phyloP scores from a whole-genome alignment of 148 eudicot species.

The Limonium bicolor region DNA sequence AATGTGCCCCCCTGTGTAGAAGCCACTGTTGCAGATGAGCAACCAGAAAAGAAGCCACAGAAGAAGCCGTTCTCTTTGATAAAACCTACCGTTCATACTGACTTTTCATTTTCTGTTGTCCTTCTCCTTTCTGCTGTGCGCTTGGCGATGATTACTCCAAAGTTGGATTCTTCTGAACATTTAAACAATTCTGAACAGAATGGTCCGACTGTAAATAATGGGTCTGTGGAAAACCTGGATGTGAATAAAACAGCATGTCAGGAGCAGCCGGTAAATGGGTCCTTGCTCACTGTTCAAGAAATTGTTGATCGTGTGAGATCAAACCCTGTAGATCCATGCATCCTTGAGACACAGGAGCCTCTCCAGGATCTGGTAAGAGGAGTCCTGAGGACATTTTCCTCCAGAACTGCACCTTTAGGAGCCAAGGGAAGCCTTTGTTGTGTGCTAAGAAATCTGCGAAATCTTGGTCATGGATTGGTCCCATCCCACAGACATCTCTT shows the following conservation, averaged over 20 bases:
- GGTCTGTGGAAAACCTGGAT: constrained; percentile 22
- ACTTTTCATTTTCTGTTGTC: constrained; percentile 73
- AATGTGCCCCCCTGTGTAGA: constrained; percentile 24
- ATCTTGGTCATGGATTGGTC: constrained; percentile 81
- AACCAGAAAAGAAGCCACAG: constrained; percentile 43
- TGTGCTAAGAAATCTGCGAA: constrained; percentile 53
- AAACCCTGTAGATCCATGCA: constrained; percentile 79
- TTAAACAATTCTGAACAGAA: constrained; percentile 22
- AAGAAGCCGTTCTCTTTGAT: constrained; percentile 56
- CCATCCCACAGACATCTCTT: constrained; percentile 27
- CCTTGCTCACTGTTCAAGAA: constrained; percentile 61
- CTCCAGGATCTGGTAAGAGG: constrained; percentile 90
- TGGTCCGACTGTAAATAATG: constrained; percentile 18
- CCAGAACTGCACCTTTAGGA: constrained; percentile 78
- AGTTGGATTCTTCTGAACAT: constrained; percentile 28
- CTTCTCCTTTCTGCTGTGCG: constrained; percentile 94
- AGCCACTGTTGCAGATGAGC: constrained; percentile 27
- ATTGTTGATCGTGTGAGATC: constrained; percentile 73
- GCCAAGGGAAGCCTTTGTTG: constrained; percentile 90
- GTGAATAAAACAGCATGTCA: constrained; percentile 20
- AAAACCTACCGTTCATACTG: constrained; percentile 67
- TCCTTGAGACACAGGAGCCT: constrained; percentile 92
- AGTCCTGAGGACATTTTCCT: constrained; percentile 66
- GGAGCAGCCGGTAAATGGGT: constrained; percentile 21
- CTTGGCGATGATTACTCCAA: constrained; percentile 53